Base-by-base conservation (phyloP, 2,329 filamentous ascomycete genomes). In the Orbilia quercus region DNA sequence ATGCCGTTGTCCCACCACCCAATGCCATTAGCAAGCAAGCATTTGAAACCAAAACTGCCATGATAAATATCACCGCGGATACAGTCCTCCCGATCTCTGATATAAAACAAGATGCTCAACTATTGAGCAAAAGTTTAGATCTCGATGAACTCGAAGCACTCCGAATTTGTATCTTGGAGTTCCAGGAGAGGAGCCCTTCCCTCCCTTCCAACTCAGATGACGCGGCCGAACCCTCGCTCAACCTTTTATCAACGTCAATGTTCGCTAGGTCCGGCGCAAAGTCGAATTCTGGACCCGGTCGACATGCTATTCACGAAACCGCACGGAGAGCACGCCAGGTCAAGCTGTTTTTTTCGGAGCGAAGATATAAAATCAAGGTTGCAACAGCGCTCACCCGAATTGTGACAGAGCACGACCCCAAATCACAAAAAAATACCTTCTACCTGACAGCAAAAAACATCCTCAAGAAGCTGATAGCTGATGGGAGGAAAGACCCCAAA, bases 61-160 rank as follows among this genome's bases (percentile, higher is more conserved):
- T 92, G 3, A 96, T 97, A 74, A 90, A 96, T 79, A 87, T 92
- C 53, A 87, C 91, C 1, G 76, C 77, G n/a, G 67, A 69, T 23
- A 60, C 51, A 38, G 72, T 57, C 64, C 76, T 42, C 36, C 93
- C 78, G 84, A 96, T 76, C 88, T 90, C 40, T 83, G 90, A 78
- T 87, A 98, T 80, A 96, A 96, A 82, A 86, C 87, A 50, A 93
- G 62, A 98, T 82, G 87, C 92, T 34, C 80, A 90, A 76, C 98
- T 93, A 92, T 83, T 99, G 75, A 93, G 91, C 81, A 87, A 90
- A 77, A 87, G 89, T 78, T 87, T 89, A 55, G 85, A 87, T 47
- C 87, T 97, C 76, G 92, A 95, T 80, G 89, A 97, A 80, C 83
- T 95, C 45, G 87, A 89, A 11, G 92, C 94, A 23, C 83, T 99